Percentiles rank a stretch among this genome's conserved stretches.
These are phyloP conservation scores for Linum trigynum DNA, from an alignment of 345 rosid species.

Conservation along the genomic window DNA sequence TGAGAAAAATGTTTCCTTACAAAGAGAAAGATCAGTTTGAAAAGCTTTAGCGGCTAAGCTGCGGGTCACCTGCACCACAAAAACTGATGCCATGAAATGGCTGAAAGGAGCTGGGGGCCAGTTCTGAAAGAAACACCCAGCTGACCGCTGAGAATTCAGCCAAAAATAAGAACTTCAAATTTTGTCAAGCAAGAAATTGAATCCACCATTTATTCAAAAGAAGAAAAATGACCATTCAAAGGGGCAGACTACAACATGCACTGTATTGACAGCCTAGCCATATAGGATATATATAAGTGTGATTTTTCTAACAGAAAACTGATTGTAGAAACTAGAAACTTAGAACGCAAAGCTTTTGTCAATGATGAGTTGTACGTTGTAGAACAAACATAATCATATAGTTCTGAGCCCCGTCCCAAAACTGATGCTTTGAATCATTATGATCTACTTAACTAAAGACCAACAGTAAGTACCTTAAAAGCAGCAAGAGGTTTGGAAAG, in stretches of 20 bases:
- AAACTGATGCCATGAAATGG: not conserved
- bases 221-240: too few species aligned
- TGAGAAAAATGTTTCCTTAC: slow-evolving; percentile 81
- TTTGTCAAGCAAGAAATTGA: not conserved
- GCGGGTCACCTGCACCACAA: slow-evolving; percentile 53
- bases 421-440: not conserved
- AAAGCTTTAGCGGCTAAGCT: slow-evolving; percentile 89
- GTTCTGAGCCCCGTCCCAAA: too few species aligned
- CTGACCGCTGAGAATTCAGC: too few species aligned
- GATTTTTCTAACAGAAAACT: too few species aligned
- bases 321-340: too few species aligned
- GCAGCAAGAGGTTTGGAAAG: slow-evolving; percentile 79
- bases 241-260: too few species aligned
- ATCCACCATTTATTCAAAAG: not conserved
- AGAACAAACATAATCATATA: not conserved
- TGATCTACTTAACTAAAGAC: not conserved
- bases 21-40: slow-evolving; percentile 70
- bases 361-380: not conserved
- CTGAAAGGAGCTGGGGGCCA: not conserved
- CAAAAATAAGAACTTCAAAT: not conserved
- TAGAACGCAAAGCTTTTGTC: not conserved
- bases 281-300: too few species aligned
- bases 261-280: too few species aligned
- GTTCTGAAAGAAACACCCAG: too few species aligned
- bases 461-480: slow-evolving; percentile 48